phyloP scores from a whole-genome alignment of 768 basidiomycete genomes.

The Trametes villosa region DNA sequence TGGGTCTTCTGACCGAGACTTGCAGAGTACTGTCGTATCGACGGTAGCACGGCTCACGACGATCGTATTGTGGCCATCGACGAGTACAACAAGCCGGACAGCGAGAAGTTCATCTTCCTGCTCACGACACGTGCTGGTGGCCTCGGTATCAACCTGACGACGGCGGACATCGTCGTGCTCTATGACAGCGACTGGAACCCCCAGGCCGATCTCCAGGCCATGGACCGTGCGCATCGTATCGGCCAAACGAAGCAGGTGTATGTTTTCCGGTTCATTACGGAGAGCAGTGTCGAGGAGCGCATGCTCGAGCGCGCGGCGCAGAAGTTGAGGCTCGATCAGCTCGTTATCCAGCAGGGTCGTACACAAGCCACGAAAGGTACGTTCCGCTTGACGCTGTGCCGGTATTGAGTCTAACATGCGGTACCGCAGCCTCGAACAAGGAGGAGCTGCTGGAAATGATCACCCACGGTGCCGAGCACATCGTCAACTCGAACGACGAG shows the following conservation, averaged over 20 bases:
- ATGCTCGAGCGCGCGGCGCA: slow-evolving; percentile 95
- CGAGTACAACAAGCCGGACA: slow-evolving; percentile 93
- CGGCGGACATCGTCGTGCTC: slow-evolving; percentile 92
- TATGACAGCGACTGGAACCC: slow-evolving; percentile 99
- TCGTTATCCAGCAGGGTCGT: slow-evolving; percentile 96
- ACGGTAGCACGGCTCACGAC: slow-evolving; percentile 94
- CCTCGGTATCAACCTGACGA: slow-evolving; percentile 93
- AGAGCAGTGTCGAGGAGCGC: slow-evolving; percentile 94
- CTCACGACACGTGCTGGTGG: slow-evolving; percentile 97
- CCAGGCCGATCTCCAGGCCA: slow-evolving; percentile 97
- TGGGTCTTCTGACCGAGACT: slow-evolving; percentile 12
- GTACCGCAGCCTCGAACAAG: slow-evolving; percentile 77
- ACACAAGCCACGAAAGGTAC: slow-evolving; percentile 78
- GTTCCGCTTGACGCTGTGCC: slow-evolving; percentile 17
- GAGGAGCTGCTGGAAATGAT: slow-evolving; percentile 99
- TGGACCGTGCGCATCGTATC: slow-evolving; percentile 97
- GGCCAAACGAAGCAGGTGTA: slow-evolving; percentile 98
- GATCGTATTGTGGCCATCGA: slow-evolving; percentile 96
- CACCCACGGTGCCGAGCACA: slow-evolving; percentile 95
- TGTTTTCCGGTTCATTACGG: slow-evolving; percentile 95
- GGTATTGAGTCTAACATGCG: background rate
- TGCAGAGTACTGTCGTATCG: slow-evolving; percentile 94
- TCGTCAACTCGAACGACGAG: slow-evolving; percentile 83
- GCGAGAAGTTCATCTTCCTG: slow-evolving; percentile 96
- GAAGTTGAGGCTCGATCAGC: slow-evolving; percentile 91